Conservation (phyloP, 805 yeast species). For the Metschnikowia chrysomelidarum region DNA sequence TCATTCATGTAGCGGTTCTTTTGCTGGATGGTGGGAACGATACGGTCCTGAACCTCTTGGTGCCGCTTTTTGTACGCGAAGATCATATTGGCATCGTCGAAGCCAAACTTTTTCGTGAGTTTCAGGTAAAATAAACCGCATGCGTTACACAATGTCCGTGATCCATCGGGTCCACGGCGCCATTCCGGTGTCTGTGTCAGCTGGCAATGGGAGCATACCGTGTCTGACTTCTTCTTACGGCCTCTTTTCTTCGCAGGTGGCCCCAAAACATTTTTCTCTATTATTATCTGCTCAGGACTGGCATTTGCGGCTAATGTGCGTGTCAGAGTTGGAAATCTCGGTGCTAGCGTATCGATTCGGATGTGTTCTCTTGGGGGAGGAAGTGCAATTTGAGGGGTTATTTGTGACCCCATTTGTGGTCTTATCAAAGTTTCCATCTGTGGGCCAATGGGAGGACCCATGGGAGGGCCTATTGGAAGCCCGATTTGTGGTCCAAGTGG, state of each 20-base stretch:
- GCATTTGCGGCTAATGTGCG: too few relatives aligned
- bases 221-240: constrained; percentile 18
- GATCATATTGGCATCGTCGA: constrained; percentile 33
- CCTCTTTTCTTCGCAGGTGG: constrained; percentile 18
- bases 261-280: background rate
- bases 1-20: constrained; percentile 11
- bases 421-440: too few relatives aligned
- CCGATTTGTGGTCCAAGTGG: too few relatives aligned
- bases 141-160: constrained; percentile 83
- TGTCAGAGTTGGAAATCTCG: too few relatives aligned
- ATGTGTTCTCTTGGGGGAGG: too few relatives aligned
- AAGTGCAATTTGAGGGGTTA: too few relatives aligned
- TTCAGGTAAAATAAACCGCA: constrained; percentile 81
- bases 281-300: too few relatives aligned
- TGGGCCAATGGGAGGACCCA: too few relatives aligned
- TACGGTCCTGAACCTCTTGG: constrained; percentile 16
- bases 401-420: too few relatives aligned
- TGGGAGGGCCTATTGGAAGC: too few relatives aligned
- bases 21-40: constrained; percentile 16
- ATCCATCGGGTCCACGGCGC: constrained; percentile 87
- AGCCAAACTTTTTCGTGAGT: constrained; percentile 48
- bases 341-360: too few relatives aligned
- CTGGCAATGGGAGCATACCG: constrained; percentile 18
- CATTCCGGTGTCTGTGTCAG: constrained; percentile 78
- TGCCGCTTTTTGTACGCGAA: constrained; percentile 16